These are phyloP conservation scores for Lycium barbarum DNA, from an alignment of 257 asterid genomes.

Conservation along the genomic window DNA sequence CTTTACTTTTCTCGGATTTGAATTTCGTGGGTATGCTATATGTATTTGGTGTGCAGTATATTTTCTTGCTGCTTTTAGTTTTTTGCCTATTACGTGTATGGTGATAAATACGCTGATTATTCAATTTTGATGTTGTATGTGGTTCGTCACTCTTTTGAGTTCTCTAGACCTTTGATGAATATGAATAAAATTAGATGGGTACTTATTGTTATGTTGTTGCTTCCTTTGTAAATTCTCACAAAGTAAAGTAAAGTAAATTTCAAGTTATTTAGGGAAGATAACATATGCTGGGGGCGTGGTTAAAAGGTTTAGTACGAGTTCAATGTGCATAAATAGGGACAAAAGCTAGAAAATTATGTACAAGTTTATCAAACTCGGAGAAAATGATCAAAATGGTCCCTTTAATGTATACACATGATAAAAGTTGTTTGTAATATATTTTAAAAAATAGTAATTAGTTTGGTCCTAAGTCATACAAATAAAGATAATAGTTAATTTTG, in stretches of 20 bases:
- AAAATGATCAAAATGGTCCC: neutral
- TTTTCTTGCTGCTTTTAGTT: neutral
- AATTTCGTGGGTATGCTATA: fast-evolving
- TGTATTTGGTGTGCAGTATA: neutral
- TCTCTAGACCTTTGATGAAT: neutral
- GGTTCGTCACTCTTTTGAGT: neutral
- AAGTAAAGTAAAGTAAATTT: neutral
- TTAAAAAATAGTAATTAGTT: too few species aligned
- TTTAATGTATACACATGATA: too few species aligned
- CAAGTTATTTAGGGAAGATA: neutral
- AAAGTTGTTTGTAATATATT: too few species aligned
- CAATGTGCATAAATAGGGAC: too few species aligned
- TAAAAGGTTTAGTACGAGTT: neutral
- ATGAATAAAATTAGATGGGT: neutral
- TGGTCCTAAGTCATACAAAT: too few species aligned
- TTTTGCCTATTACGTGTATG: neutral
- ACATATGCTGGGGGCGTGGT: neutral
- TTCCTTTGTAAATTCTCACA: neutral
- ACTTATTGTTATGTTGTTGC: neutral
- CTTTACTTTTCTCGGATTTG: neutral
- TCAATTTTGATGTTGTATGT: neutral
- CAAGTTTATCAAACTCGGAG: neutral
- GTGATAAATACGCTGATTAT: neutral
- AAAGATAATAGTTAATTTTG: too few species aligned
- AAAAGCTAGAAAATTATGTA: neutral